Evolutionary conservation across 2,329 filamentous ascomycete genomes (phyloP), one percentile per base, ranked within the genome.

Genomic region (Atkinsonella hypoxylon): DNA sequence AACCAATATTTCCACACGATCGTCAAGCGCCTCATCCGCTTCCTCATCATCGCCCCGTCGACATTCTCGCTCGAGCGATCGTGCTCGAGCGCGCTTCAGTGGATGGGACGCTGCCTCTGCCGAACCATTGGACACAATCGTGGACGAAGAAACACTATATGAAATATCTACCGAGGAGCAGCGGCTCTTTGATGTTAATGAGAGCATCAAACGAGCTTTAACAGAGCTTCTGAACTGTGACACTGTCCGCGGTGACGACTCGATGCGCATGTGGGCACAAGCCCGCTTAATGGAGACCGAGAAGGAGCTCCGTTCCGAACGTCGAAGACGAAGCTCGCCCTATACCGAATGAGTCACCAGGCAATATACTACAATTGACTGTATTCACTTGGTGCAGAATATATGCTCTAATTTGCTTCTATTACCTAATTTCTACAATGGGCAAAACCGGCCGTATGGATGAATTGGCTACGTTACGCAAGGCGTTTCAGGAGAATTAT

Each of bases 151-250:
- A 49, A 70, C 71, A 7, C 60, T 75, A 20, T 67, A 67, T 53
- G 72, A 75, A 58, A 71, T 79, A 55, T 74, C 71, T 0, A 66
- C 67, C 17, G 75, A 77, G 59, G 75, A 79, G 60, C 70, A 74
- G 55, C 75, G 71, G 53, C 69, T 81, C 11, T 77, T 69, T 47
- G 70, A 74, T 54, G 73, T 81, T 63, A 79, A 79, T 63, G 77
- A 81, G 63, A 72, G 74, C 57, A 78, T 82, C 67, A 82, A 82
- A 67, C 72, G 77, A 32, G 74, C 77, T 2, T 61, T 82, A 57
- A 82, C 78, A 6, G 78, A 81, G 61, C 71, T 82, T 13, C 72
- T 82, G 58, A 82, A 81, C 64, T 81, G 76, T 63, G 73, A 77
- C 22, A 66, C 71, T 38, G 75, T 79, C 15, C 74, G 77, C 41